A percentile compares a stretch with the other conserved stretches of the same genome.
These are phyloP conservation scores for Candida tibetensis DNA, from an alignment of 805 yeast species.

Conservation along the genomic window DNA sequence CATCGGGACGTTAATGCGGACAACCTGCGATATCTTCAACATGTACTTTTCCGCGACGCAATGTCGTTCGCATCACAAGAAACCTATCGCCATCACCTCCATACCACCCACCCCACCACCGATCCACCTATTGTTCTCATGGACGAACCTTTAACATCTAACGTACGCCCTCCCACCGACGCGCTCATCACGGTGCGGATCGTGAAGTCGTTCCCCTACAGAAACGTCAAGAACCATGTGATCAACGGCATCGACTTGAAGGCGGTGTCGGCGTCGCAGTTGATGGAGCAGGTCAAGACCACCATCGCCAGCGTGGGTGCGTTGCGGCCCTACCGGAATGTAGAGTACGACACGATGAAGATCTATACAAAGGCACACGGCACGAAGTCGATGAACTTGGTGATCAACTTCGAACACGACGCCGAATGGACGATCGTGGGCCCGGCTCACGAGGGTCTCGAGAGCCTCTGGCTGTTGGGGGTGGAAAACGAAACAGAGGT, in stretches of 20 bases:
- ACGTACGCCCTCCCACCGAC: conserved; percentile 66
- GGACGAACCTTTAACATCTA: conserved; percentile 78
- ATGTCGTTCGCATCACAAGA: no score
- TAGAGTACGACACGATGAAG: conserved; percentile 71
- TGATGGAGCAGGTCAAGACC: conserved; percentile 51
- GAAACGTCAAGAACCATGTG: conserved; percentile 79
- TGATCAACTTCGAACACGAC: conserved; percentile 80
- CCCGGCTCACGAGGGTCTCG: conserved; percentile 16
- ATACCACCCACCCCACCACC: no score
- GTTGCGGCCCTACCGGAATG: conserved; percentile 78
- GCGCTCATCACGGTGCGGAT: conserved; percentile 82
- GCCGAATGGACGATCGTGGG: conserved; percentile 61
- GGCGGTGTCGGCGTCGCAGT: conserved; percentile 59
- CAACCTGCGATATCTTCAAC: no score
- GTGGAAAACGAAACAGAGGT: conserved; percentile 88
- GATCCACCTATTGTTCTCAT: no score
- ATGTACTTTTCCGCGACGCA: no score
- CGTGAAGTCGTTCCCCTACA: conserved; percentile 86
- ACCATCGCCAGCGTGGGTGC: conserved; percentile 57
- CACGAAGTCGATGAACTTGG: conserved; percentile 87
- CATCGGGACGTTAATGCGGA: no score
- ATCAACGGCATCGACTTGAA: conserved; percentile 69
- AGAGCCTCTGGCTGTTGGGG: conserved; percentile 35
- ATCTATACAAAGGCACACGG: conserved; percentile 95
- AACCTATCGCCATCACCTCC: no score